Conservation (phyloP, 352 stramenopile species). For the Globisporangium abappressorium region DNA sequence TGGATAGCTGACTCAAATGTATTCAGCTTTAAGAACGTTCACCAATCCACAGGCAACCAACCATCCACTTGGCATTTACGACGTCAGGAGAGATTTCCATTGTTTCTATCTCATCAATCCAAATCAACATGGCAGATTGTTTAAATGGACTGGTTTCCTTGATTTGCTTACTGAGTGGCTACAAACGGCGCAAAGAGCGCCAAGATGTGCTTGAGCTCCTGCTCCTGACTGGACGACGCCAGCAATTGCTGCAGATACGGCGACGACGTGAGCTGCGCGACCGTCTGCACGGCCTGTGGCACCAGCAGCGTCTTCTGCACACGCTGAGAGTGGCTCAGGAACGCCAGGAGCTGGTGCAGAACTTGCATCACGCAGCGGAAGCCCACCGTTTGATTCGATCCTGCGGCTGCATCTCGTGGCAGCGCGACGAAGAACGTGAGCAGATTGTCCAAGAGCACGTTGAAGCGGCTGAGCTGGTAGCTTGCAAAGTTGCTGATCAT, state of each 20-base stretch:
- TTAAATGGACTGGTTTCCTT: neutral
- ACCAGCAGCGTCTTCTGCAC: constrained; percentile 33
- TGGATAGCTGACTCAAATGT: too few relatives aligned
- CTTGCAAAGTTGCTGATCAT: constrained; percentile 20
- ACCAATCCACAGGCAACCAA: too few relatives aligned
- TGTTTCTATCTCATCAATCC: neutral
- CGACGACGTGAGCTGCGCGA: constrained; percentile 52
- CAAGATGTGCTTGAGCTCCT: constrained; percentile 45
- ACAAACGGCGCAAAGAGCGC: constrained; percentile 36
- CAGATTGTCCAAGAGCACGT: constrained; percentile 57
- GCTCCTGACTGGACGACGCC: constrained; percentile 40
- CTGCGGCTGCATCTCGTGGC: constrained; percentile 20
- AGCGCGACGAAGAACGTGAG: constrained; percentile 63
- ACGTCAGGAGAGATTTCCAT: neutral
- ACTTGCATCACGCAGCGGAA: constrained; percentile 64
- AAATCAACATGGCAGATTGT: neutral
- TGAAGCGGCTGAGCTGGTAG: constrained; percentile 52
- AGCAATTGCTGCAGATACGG: constrained; percentile 64
- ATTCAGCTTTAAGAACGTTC: too few relatives aligned
- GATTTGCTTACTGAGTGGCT: neutral
- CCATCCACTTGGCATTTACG: neutral
- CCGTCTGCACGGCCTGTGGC: constrained; percentile 34
- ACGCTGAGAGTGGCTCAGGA: constrained; percentile 41
- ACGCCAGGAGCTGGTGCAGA: constrained; percentile 61
- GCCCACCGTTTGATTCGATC: constrained; percentile 24